A percentile compares a stretch with the other conserved stretches of the same genome.
Evolutionary conservation across 2,329 filamentous ascomycete species (phyloP).

Genomic region (Hymenoscyphus fructigenus): DNA sequence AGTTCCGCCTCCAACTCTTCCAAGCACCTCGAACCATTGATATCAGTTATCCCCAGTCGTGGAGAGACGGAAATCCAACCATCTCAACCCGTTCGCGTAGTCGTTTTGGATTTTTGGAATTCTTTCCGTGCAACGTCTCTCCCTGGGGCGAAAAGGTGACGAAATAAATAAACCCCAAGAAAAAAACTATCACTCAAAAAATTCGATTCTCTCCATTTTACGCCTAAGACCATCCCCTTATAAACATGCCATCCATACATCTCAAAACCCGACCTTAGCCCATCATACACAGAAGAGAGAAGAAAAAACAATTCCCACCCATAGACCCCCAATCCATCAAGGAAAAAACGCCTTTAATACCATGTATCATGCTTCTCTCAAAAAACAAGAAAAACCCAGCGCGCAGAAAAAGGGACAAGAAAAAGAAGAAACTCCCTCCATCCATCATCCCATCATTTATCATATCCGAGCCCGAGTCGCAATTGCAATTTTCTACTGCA

Average conservation of each 20-base stretch:
- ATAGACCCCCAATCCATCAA: neutral
- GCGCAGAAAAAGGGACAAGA: neutral
- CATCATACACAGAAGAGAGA: neutral
- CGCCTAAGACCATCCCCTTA: neutral
- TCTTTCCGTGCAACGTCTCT: too few relatives aligned
- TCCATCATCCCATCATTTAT: constrained; percentile 23
- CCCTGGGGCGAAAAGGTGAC: too few relatives aligned
- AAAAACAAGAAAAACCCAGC: neutral
- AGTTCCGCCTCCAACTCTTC: too few relatives aligned
- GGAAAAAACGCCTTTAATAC: neutral
- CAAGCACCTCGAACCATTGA: too few relatives aligned
- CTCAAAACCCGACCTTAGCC: neutral
- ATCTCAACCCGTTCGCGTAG: too few relatives aligned
- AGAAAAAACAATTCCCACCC: neutral
- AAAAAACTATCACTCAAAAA: neutral
- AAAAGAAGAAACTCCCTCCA: constrained; percentile 7
- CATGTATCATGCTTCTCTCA: neutral
- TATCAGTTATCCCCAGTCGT: too few relatives aligned
- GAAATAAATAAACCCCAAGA: too few relatives aligned
- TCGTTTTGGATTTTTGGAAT: too few relatives aligned
- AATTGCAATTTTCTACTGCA: constrained; percentile 18
- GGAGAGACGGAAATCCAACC: too few relatives aligned
- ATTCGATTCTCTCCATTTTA: neutral
- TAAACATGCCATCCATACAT: neutral
- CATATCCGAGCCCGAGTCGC: constrained; percentile 4